Evolutionary conservation across 2,329 filamentous ascomycete species (phyloP).

Genomic region (Fusarium paranaense): DNA sequence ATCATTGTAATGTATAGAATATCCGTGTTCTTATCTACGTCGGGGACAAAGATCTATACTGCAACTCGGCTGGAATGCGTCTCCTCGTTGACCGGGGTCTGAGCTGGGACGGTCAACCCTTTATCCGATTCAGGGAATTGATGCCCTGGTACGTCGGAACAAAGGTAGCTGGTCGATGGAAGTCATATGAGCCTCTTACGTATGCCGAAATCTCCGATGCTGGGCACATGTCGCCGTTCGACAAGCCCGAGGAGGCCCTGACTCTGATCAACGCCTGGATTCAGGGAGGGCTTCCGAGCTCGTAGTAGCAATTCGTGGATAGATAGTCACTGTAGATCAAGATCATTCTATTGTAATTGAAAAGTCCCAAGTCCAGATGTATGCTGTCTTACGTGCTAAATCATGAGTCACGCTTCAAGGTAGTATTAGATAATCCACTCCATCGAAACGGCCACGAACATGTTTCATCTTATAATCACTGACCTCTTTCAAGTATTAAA

Average conservation of each 20-base stretch:
- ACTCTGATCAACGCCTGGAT: slow-evolving; percentile 11
- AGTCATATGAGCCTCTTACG: neutral
- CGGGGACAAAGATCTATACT: slow-evolving; percentile 6
- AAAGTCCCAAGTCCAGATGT: neutral
- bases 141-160: neutral
- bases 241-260: slow-evolving; percentile 6
- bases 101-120: neutral
- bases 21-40: slow-evolving; percentile 12
- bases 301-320: neutral
- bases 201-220: slow-evolving; percentile 7
- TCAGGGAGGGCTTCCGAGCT: neutral
- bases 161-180: slow-evolving; percentile 4
- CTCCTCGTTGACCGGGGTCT: neutral
- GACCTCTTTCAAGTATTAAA: too few relatives aligned
- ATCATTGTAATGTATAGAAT: neutral
- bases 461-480: too few relatives aligned
- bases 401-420: too few relatives aligned
- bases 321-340: neutral
- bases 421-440: too few relatives aligned
- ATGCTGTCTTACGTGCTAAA: too few relatives aligned
- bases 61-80: slow-evolving; percentile 1
- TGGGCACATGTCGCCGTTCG: slow-evolving; percentile 2
- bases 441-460: too few relatives aligned
- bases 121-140: neutral
- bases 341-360: neutral